phyloP scores from a whole-genome alignment of 768 basidiomycete species.

The Russula dissimulans region DNA sequence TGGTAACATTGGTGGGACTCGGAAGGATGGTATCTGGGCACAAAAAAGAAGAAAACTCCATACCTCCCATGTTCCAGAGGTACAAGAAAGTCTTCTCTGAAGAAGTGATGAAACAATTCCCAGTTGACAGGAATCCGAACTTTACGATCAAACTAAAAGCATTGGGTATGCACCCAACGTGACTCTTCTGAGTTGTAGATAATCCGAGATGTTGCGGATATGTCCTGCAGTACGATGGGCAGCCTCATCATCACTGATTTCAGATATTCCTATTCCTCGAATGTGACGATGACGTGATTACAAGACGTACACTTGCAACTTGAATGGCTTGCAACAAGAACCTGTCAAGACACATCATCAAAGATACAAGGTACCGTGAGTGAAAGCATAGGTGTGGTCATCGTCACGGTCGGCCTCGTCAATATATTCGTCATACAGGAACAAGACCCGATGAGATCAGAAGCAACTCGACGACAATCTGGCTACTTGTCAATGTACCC shows the following conservation, averaged over 20 bases:
- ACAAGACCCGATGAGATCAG: conserved; percentile 43
- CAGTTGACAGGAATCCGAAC: too few species aligned
- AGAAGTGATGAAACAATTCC: too few species aligned
- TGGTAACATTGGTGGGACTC: conserved; percentile 29
- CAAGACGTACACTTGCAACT: too few species aligned
- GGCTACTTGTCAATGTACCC: not conserved
- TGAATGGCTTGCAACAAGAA: too few species aligned
- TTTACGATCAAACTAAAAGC: too few species aligned
- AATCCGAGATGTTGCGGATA: conserved; percentile 32
- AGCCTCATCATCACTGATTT: conserved; percentile 35
- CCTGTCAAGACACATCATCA: too few species aligned
- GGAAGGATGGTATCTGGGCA: conserved; percentile 31
- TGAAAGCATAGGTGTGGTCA: conserved; percentile 27
- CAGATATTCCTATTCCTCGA: conserved; percentile 31
- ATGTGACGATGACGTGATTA: conserved; percentile 30
- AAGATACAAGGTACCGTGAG: too few species aligned
- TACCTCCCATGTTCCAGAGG: conserved; percentile 29
- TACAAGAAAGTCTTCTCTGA: conserved; percentile 31
- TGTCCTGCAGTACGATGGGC: conserved; percentile 27
- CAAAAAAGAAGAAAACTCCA: conserved; percentile 19
- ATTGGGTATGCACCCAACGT: conserved; percentile 34
- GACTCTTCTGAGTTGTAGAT: conserved; percentile 32
- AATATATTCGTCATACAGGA: conserved; percentile 41
- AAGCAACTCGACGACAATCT: conserved; percentile 26
- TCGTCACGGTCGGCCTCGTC: conserved; percentile 29